These are phyloP conservation scores for Fonsecaea erecta DNA, from an alignment of 2,329 filamentous ascomycete species.

Conservation along the genomic window DNA sequence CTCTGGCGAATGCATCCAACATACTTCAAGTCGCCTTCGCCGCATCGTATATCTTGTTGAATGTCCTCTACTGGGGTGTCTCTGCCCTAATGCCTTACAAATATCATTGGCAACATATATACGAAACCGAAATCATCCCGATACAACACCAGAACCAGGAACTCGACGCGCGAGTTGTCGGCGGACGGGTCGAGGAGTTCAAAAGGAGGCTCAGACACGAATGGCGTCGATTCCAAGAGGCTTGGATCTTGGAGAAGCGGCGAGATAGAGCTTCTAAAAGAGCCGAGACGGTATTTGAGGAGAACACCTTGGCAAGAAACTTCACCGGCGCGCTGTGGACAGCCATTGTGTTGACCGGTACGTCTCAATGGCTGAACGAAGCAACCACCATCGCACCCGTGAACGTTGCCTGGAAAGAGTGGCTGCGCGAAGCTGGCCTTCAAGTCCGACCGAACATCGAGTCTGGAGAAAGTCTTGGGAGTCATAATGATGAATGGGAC, in stretches of 20 bases:
- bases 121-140: constrained; percentile 17
- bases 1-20: constrained; percentile 67
- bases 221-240: constrained; percentile 26
- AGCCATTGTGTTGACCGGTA: constrained; percentile 52
- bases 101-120: constrained; percentile 32
- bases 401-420: constrained; percentile 47
- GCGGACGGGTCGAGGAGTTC: not conserved
- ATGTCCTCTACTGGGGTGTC: constrained; percentile 64
- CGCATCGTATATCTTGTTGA: constrained; percentile 62
- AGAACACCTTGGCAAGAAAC: constrained; percentile 25
- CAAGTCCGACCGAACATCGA: constrained; percentile 10
- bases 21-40: constrained; percentile 64
- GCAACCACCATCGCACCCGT: constrained; percentile 44
- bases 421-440: constrained; percentile 44
- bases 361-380: constrained; percentile 47
- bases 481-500: constrained; percentile 13
- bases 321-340: constrained; percentile 56
- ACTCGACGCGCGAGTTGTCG: not conserved
- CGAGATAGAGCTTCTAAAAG: not conserved
- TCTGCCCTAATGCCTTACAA: constrained; percentile 41
- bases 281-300: constrained; percentile 7
- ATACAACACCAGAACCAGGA: constrained; percentile 12
- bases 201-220: constrained; percentile 12
- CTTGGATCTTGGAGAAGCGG: constrained; percentile 15
- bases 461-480: not conserved